phyloP scores from a whole-genome alignment of 129 eudicot species.

The Chrysanthemum makinoi region DNA sequence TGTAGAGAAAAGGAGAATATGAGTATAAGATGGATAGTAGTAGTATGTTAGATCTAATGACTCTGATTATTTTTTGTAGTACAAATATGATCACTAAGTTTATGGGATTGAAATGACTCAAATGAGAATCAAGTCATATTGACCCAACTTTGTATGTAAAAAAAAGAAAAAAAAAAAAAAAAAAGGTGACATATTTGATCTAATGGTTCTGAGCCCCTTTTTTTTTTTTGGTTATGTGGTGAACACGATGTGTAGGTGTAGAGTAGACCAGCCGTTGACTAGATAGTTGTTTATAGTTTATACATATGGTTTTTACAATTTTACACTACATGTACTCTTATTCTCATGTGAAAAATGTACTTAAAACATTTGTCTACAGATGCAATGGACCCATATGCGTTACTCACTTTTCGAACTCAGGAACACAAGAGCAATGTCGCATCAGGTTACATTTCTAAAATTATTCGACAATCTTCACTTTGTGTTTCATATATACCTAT shows the following conservation, averaged over 20 bases:
- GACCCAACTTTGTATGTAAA: not conserved
- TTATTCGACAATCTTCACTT: not conserved
- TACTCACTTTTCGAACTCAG: conserved; percentile 51
- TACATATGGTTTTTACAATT: not conserved
- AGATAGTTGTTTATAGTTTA: not conserved
- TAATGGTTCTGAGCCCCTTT: not conserved
- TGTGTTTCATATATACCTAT: not conserved
- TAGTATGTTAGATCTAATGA: conserved; percentile 20
- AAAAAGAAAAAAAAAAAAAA: not conserved
- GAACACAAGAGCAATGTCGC: conserved; percentile 73
- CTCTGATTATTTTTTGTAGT: conserved; percentile 1
- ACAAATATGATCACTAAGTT: not conserved
- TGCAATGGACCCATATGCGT: conserved; percentile 75
- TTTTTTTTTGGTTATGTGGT: not conserved
- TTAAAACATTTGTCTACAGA: conserved; percentile 28
- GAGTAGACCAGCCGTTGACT: not conserved
- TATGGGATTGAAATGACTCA: not conserved
- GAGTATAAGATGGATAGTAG: no score
- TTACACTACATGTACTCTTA: not conserved
- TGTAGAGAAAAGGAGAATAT: not conserved
- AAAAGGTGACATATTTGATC: not conserved
- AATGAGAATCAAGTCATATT: not conserved
- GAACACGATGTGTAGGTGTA: not conserved
- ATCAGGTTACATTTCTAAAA: conserved; percentile 43
- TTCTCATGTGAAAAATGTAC: no score